Evolutionary conservation across 306 rosid species (phyloP).

Genomic region (Rosa persica): DNA sequence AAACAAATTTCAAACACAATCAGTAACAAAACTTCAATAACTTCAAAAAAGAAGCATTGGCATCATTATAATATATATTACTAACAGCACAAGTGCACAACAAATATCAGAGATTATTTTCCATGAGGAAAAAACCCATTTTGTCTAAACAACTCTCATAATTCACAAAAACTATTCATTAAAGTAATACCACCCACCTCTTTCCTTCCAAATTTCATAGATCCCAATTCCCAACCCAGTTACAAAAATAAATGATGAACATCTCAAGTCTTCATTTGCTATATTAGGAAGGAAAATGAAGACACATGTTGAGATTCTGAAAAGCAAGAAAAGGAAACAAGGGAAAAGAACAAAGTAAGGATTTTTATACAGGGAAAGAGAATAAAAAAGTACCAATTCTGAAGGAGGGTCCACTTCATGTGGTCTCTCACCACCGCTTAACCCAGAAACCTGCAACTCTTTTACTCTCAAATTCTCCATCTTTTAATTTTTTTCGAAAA

Average conservation of each 20-base stretch:
- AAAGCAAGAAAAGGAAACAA: not conserved
- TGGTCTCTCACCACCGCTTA: not conserved
- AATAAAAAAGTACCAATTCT: conserved; percentile 14
- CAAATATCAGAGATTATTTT: not conserved
- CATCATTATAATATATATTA: not conserved
- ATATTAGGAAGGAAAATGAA: not conserved
- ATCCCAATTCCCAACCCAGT: conserved; percentile 12
- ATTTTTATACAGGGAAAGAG: not conserved
- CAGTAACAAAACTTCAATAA: not conserved
- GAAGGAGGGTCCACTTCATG: conserved; percentile 24
- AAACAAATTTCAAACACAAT: not conserved
- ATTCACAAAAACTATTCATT: not conserved
- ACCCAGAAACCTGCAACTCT: conserved; percentile 25
- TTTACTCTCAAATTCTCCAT: conserved; percentile 24
- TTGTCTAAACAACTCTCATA: not conserved
- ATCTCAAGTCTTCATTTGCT: not conserved
- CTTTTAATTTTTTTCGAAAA: not conserved
- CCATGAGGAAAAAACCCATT: not conserved
- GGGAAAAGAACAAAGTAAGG: not conserved
- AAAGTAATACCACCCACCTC: not conserved
- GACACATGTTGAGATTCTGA: not conserved
- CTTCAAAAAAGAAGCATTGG: not conserved
- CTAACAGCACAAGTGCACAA: not conserved
- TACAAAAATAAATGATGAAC: not conserved
- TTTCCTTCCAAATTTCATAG: conserved; percentile 3